Evolutionary conservation across 495 filamentous ascomycete species (phyloP), one percentile per base, ranked within the genome.

Genomic region (Pseudomonodictys pantanalensis): DNA sequence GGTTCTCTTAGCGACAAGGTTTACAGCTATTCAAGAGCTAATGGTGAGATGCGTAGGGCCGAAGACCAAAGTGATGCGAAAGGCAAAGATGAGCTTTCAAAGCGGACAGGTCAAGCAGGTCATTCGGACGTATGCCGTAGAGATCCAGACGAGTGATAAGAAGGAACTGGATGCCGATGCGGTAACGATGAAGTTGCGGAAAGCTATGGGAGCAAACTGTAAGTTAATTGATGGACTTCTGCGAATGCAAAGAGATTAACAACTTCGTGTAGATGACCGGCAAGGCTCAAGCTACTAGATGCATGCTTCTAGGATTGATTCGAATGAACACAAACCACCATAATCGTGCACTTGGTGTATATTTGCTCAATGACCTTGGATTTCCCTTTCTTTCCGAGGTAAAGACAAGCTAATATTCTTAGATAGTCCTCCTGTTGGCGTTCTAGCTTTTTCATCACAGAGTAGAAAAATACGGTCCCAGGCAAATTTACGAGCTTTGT

Each of bases 191-290:
- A 66, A 77, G 56, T 56, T 81, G 60, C 68, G 81, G 62, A 79
- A 76, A 71, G 80, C 81, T 0, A 81, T 81, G 24, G 81, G 81
- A 20, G 81, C 81, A 2, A 81, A 84, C 69, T 84, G 83, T 71
- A 81, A 83, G 60, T 63, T 25, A 4, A 50, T 32, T 22, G 12
- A 20, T 18, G 38, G 11, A 44, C 3, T 20, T 12, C 5, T 4
- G 17, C 22, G 24, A 22, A 3, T 46, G 43, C 3, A 11, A 23
- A 12, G n/a, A 26, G 32, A 12, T 10, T 20, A 24, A 20, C 22
- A 4, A 41, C 33, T 53, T 4, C 22, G 23, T 15, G 15, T 23
- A 53, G 50, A 53, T 25, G 50, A 53, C 28, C 50, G 50, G n/a
- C 50, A 53, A 38, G 50, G 50, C n/a, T 24, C 50, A 11, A 32